A percentile compares a stretch with the other conserved stretches of the same genome.
phyloP scores from a whole-genome alignment of 208 protist species.

The Leishmania major region DNA sequence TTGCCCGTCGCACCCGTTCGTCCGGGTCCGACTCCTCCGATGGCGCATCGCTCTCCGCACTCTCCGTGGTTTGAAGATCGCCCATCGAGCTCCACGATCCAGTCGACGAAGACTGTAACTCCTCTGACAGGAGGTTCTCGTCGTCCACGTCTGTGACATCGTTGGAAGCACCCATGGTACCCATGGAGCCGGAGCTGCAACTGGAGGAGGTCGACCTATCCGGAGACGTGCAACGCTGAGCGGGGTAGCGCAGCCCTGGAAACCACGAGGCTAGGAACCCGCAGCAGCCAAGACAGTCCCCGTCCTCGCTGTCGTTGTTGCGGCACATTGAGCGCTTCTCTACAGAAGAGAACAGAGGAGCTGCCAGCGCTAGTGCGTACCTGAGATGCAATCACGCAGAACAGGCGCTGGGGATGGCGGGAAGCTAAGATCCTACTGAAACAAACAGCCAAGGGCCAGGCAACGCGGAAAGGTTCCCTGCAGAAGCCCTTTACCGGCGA shows the following conservation, averaged over 20 bases:
- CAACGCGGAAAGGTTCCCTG: neutral
- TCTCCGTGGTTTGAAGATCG: neutral
- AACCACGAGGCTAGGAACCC: neutral
- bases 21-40: conserved; percentile 23
- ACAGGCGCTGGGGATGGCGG: neutral
- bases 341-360: neutral
- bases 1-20: conserved; percentile 15
- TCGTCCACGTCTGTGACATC: neutral
- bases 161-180: neutral
- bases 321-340: neutral
- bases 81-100: neutral
- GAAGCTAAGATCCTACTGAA: neutral
- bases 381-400: neutral
- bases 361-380: neutral
- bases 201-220: neutral
- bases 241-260: neutral
- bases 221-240: neutral
- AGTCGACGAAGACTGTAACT: neutral
- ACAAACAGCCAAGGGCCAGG: neutral
- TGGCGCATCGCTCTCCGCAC: conserved; percentile 6
- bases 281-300: neutral
- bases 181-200: neutral
- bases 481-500: neutral
- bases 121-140: conserved; percentile 7
- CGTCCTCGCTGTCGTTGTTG: neutral